phyloP scores from a whole-genome alignment of 495 filamentous ascomycete species.

The Cercophora scortea region DNA sequence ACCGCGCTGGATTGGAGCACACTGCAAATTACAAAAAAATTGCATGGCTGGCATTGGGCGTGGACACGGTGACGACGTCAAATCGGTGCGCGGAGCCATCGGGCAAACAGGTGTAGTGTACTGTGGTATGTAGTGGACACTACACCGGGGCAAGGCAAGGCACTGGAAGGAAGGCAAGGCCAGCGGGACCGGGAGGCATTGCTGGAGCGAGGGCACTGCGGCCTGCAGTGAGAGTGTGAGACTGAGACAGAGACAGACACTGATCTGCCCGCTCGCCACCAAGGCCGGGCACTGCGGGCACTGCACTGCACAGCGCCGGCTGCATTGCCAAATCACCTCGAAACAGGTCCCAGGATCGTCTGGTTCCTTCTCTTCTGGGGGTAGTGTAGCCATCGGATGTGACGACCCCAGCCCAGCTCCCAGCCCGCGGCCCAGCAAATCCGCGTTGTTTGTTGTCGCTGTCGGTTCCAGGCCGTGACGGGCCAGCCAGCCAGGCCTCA shows the following conservation, averaged over 20 bases:
- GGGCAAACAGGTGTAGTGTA: neutral
- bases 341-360: neutral
- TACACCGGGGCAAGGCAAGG: neutral
- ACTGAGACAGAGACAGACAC: neutral
- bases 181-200: too few species aligned
- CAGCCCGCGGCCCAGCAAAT: neutral
- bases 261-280: neutral
- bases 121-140: too few species aligned
- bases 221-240: neutral
- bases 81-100: slow-evolving; percentile 12
- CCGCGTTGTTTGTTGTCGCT: neutral
- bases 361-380: neutral
- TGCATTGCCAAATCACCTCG: slow-evolving; percentile 26
- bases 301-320: slow-evolving; percentile 1
- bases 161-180: too few species aligned
- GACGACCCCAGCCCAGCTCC: too few species aligned
- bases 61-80: slow-evolving; percentile 16
- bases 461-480: neutral
- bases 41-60: slow-evolving; percentile 20
- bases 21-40: slow-evolving; percentile 3
- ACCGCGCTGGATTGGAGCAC: slow-evolving; percentile 11
- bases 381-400: too few species aligned
- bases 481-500: too few species aligned
- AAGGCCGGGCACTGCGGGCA: neutral
- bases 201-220: neutral